phyloP scores from a whole-genome alignment of 1,284 basidiomycete species.

The Trametes polyzona region DNA sequence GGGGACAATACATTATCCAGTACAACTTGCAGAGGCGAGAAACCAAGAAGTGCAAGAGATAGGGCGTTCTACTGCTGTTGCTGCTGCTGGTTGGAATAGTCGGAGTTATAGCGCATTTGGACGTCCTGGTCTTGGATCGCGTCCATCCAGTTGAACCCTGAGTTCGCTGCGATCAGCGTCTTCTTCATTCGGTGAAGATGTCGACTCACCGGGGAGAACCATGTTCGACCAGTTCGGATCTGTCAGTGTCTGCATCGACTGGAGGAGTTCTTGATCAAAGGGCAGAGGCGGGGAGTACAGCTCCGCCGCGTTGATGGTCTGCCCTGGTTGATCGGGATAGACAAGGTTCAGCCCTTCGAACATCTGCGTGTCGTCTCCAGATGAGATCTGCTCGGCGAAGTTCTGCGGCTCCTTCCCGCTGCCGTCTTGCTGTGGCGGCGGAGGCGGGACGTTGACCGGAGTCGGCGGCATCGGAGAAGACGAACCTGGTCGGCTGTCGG shows the following conservation, averaged over 20 bases:
- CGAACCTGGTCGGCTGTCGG: slow-evolving; percentile 6
- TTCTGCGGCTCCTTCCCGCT: neutral
- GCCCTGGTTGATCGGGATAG: slow-evolving; percentile 14
- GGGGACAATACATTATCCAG: slow-evolving; percentile 4
- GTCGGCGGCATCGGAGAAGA: slow-evolving; percentile 11
- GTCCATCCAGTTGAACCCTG: slow-evolving; percentile 37
- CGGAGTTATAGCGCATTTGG: slow-evolving; percentile 20
- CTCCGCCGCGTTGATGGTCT: slow-evolving; percentile 39
- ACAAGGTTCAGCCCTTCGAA: slow-evolving; percentile 12
- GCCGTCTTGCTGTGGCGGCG: neutral
- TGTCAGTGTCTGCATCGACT: slow-evolving; percentile 60
- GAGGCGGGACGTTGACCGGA: neutral
- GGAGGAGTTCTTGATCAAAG: slow-evolving; percentile 62
- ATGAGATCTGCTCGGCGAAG: neutral
- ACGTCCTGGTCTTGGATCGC: slow-evolving; percentile 23
- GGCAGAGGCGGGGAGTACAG: slow-evolving; percentile 57
- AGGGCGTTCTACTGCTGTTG: neutral
- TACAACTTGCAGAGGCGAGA: neutral
- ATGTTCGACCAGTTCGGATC: slow-evolving; percentile 58
- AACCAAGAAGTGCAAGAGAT: neutral
- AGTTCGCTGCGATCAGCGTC: neutral
- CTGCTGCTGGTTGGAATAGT: neutral
- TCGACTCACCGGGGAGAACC: slow-evolving; percentile 50
- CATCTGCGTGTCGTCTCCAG: slow-evolving; percentile 15
- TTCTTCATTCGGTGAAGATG: neutral